A percentile compares a stretch with the other conserved stretches of the same genome.
phyloP scores from a whole-genome alignment of 2,329 filamentous ascomycete genomes.

The Penicillium sp. region DNA sequence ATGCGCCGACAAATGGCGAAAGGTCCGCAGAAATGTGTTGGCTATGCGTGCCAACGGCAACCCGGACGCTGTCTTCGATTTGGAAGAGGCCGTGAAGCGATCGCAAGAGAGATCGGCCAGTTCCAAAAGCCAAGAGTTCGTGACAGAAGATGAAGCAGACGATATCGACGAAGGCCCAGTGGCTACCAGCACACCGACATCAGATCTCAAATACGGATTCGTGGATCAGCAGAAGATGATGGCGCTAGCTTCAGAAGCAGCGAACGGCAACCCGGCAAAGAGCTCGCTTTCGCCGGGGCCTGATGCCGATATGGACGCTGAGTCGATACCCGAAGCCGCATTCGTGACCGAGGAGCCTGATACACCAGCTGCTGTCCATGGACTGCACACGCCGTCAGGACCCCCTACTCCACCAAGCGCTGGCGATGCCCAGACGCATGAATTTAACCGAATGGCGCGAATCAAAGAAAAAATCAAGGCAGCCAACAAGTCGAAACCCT shows the following conservation, averaged over 20 bases:
- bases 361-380: neutral
- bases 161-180: slow-evolving; percentile 7
- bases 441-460: neutral
- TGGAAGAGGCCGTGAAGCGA: slow-evolving; percentile 4
- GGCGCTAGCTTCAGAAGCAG: neutral
- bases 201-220: neutral
- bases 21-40: slow-evolving; percentile 25
- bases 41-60: slow-evolving; percentile 20
- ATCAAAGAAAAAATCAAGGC: neutral
- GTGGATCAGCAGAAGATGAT: neutral
- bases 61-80: slow-evolving; percentile 27
- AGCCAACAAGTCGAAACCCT: neutral
- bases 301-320: neutral
- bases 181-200: neutral
- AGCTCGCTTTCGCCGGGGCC: neutral
- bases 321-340: neutral
- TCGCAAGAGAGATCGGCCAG: slow-evolving; percentile 10
- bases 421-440: neutral
- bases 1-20: slow-evolving; percentile 42
- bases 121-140: slow-evolving; percentile 15
- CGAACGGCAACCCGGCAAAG: neutral
- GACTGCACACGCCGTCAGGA: neutral
- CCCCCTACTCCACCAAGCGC: neutral
- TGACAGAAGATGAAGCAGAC: slow-evolving; percentile 19
- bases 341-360: neutral